phyloP scores from a whole-genome alignment of 1,284 basidiomycete species.

The Ustilago sp. region DNA sequence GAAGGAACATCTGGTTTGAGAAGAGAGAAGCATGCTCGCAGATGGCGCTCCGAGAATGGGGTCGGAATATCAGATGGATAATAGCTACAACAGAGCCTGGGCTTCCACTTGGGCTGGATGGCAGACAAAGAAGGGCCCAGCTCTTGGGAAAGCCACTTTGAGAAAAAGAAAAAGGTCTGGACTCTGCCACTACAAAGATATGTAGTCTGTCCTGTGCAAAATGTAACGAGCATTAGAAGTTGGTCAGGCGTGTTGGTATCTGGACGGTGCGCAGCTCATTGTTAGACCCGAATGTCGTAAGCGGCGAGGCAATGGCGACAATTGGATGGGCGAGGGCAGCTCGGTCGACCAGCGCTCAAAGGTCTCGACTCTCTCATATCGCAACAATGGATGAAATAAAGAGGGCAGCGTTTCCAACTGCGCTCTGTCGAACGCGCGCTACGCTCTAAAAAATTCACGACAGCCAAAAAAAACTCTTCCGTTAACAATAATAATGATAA shows the following conservation, averaged over 20 bases:
- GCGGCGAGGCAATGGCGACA: neutral
- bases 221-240: neutral
- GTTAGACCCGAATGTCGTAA: neutral
- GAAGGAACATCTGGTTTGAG: neutral
- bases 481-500: neutral
- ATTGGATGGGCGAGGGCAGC: neutral
- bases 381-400: neutral
- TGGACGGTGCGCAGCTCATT: neutral
- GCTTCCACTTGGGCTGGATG: neutral
- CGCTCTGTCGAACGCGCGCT: neutral
- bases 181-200: neutral
- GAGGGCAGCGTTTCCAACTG: no score
- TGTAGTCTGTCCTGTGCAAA: neutral
- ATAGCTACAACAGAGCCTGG: neutral
- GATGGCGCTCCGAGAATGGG: neutral
- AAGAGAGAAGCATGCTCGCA: neutral
- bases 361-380: neutral
- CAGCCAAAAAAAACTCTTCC: neutral
- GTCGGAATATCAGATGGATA: neutral
- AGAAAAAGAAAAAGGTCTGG: neutral
- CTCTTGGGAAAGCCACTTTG: neutral
- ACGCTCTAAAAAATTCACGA: neutral
- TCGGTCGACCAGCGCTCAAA: neutral
- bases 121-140: neutral
- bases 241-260: neutral